A percentile compares a stretch with the other conserved stretches of the same genome.
phyloP scores from a whole-genome alignment of 306 rosid species.

The Ormosia semicastrata region DNA sequence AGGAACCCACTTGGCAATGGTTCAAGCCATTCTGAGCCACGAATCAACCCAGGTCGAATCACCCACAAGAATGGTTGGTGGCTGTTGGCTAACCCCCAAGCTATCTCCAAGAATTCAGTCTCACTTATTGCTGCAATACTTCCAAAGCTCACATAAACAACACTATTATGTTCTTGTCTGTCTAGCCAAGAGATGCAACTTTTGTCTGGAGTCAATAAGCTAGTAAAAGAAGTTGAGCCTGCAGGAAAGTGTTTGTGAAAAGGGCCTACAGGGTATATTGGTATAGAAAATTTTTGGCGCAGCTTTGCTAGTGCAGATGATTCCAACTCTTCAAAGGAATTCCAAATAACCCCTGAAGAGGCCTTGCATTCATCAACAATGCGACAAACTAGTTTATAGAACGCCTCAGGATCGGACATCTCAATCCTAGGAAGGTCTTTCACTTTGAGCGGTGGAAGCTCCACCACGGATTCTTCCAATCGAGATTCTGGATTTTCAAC shows the following conservation, averaged over 20 bases:
- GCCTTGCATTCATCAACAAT: constrained; percentile 32
- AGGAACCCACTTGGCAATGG: constrained; percentile 46
- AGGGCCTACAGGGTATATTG: constrained; percentile 65
- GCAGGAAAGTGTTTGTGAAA: constrained; percentile 45
- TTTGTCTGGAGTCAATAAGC: constrained; percentile 43
- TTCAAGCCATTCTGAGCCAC: constrained; percentile 51
- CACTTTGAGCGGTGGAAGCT: constrained; percentile 54
- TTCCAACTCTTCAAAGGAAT: constrained; percentile 56
- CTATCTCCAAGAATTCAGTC: constrained; percentile 53
- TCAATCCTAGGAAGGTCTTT: constrained; percentile 53
- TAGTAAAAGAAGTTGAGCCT: constrained; percentile 26
- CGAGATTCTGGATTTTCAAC: constrained; percentile 33
- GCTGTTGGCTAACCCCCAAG: constrained; percentile 64
- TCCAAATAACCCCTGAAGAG: constrained; percentile 65
- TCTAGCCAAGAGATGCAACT: constrained; percentile 58
- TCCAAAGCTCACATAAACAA: constrained; percentile 68
- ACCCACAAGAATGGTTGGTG: constrained; percentile 65
- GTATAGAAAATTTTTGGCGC: constrained; percentile 31
- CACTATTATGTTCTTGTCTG: constrained; percentile 36
- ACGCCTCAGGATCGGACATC: not conserved
- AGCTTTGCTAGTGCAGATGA: constrained; percentile 30
- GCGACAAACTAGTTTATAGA: constrained; percentile 14
- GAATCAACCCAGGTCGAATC: constrained; percentile 52
- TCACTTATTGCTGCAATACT: constrained; percentile 39
- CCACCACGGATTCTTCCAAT: constrained; percentile 47